phyloP scores from a whole-genome alignment of 805 yeast species.

The Candida koratica region DNA sequence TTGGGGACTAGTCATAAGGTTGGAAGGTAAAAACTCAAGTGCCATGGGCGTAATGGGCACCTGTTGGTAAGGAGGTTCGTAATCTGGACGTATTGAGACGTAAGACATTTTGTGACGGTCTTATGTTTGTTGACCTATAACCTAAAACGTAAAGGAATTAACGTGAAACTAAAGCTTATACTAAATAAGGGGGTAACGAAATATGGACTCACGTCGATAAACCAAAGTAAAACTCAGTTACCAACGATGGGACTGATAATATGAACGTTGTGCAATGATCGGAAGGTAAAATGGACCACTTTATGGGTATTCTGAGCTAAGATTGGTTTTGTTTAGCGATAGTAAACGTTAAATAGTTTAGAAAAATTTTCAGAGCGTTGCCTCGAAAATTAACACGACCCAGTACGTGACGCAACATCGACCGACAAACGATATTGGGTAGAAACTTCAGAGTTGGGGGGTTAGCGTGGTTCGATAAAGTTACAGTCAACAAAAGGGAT shows the following conservation, averaged over 20 bases:
- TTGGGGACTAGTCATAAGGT: conserved; percentile 9
- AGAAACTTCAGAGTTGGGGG: too few species aligned
- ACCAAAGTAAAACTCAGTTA: too few species aligned
- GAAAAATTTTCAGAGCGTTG: conserved; percentile 5
- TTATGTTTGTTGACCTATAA: too few species aligned
- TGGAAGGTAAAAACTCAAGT: conserved; percentile 12
- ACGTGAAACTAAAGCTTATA: neutral
- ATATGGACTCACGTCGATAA: too few species aligned
- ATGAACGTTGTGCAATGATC: neutral
- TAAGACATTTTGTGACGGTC: too few species aligned
- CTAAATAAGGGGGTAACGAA: neutral
- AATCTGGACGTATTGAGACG: conserved; percentile 2
- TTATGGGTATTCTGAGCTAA: neutral
- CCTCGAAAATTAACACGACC: conserved; percentile 6
- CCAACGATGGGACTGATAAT: too few species aligned
- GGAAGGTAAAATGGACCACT: neutral
- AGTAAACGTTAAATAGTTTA: conserved; percentile 5
- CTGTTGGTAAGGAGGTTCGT: conserved; percentile 1
- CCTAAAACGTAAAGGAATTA: too few species aligned
- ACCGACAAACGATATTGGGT: too few species aligned
- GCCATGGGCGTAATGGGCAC: conserved; percentile 9
- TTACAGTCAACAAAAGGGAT: too few species aligned
- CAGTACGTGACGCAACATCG: too few species aligned
- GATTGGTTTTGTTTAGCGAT: conserved; percentile 4
- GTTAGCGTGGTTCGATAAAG: too few species aligned